A percentile compares a stretch with the other conserved stretches of the same genome.
Conservation (phyloP, 805 yeast genomes). For the Peterozyma toletana region DNA sequence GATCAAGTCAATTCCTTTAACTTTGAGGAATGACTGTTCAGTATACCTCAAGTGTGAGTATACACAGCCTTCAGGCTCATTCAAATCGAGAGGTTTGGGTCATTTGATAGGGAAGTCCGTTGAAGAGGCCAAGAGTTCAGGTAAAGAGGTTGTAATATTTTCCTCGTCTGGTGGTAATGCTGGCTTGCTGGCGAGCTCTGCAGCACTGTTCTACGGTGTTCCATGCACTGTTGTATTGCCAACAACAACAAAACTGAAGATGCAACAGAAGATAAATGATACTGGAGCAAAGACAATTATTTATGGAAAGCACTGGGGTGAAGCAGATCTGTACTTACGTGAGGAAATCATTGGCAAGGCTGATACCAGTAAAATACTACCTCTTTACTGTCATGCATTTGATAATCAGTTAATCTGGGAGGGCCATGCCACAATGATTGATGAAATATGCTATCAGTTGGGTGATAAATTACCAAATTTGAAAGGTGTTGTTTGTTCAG, state of each 20-base stretch:
- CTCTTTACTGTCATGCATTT: conserved; percentile 50
- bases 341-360: conserved; percentile 18
- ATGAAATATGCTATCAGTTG: conserved; percentile 25
- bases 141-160: conserved; percentile 30
- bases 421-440: conserved; percentile 43
- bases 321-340: conserved; percentile 40
- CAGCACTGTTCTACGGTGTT: conserved; percentile 28
- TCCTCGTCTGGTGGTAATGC: conserved; percentile 54
- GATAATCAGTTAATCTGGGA: conserved; percentile 46
- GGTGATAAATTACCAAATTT: conserved; percentile 14
- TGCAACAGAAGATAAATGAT: conserved; percentile 34
- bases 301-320: conserved; percentile 39
- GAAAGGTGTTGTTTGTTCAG: conserved; percentile 43
- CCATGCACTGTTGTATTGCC: conserved; percentile 63
- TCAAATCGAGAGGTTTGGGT: conserved; percentile 51
- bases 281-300: conserved; percentile 46
- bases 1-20: conserved; percentile 7
- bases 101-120: conserved; percentile 31
- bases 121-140: conserved; percentile 17
- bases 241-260: conserved; percentile 32
- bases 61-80: conserved; percentile 51
- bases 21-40: conserved; percentile 10
- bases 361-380: conserved; percentile 14
- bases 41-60: conserved; percentile 42
- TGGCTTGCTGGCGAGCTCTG: conserved; percentile 46